Conservation (phyloP, 129 eudicot species). For the Oenanthe sinensis region DNA sequence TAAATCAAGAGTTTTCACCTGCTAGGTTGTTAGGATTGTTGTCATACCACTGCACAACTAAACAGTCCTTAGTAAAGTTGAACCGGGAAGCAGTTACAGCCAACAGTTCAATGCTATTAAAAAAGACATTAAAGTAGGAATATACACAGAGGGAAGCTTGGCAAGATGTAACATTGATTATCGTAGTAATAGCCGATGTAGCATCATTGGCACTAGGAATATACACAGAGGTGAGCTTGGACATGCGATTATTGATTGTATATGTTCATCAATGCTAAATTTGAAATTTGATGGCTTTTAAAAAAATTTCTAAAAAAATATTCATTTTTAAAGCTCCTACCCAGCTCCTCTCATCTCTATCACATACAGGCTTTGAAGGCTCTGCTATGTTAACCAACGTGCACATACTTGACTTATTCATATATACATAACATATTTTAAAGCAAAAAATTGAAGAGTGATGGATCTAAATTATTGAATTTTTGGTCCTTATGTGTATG, state of each 20-base stretch:
- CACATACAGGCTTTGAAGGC: neutral
- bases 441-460: neutral
- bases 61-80: too few relatives aligned
- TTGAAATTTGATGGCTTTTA: neutral
- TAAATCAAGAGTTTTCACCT: too few relatives aligned
- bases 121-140: too few relatives aligned
- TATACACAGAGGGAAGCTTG: constrained; percentile 50
- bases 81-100: too few relatives aligned
- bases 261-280: neutral
- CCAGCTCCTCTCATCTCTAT: neutral
- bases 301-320: neutral
- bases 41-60: too few relatives aligned
- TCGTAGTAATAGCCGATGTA: constrained; percentile 69
- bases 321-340: constrained; percentile 2
- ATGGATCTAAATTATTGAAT: neutral
- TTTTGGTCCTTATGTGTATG: neutral
- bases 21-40: too few relatives aligned
- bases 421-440: neutral
- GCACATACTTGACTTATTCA: neutral
- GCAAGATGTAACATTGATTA: constrained; percentile 85
- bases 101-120: too few relatives aligned
- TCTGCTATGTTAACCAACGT: neutral
- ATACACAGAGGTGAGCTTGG: constrained; percentile 62
- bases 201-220: constrained; percentile 84
- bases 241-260: neutral